Percentiles rank a stretch among this genome's conserved stretches.
These are phyloP conservation scores for Silene conica DNA, from an alignment of 148 eudicot genomes.

Conservation along the genomic window DNA sequence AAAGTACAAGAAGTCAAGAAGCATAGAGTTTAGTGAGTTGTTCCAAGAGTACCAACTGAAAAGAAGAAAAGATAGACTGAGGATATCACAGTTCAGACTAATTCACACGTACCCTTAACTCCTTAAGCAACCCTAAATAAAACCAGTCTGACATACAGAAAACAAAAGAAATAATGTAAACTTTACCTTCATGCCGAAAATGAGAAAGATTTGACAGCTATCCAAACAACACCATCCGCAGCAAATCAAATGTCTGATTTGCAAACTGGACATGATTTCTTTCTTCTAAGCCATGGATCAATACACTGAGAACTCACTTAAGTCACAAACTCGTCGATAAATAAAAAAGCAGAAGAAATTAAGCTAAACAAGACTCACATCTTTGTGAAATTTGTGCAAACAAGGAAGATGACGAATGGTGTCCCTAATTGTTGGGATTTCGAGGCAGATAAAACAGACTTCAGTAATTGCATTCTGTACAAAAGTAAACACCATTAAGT, in stretches of 20 bases:
- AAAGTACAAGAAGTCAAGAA: too few species aligned
- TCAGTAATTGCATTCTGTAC: slow-evolving; percentile 57
- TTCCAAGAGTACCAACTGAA: too few species aligned
- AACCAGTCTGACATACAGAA: too few species aligned
- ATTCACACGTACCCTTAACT: too few species aligned
- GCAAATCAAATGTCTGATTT: slow-evolving; percentile 58
- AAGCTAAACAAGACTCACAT: slow-evolving; percentile 37
- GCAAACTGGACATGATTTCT: slow-evolving; percentile 83
- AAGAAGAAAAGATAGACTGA: too few species aligned
- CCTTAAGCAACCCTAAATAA: too few species aligned
- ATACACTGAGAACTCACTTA: slow-evolving; percentile 58
- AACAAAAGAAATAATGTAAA: not conserved
- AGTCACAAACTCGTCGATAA: not conserved
- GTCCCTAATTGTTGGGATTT: slow-evolving; percentile 78
- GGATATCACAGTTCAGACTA: too few species aligned
- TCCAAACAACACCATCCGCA: not conserved
- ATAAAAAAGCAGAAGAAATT: not conserved
- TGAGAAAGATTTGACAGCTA: slow-evolving; percentile 6
- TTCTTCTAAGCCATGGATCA: slow-evolving; percentile 92
- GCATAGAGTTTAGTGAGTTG: too few species aligned
- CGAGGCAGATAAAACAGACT: slow-evolving; percentile 84
- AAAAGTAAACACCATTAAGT: slow-evolving; percentile 1
- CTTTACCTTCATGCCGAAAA: slow-evolving; percentile 13
- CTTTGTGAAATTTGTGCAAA: slow-evolving; percentile 96
- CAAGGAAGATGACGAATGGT: slow-evolving; percentile 91